Evolutionary conservation across 2,329 filamentous ascomycete genomes (phyloP).

Genomic region (Calonectria naviculata): DNA sequence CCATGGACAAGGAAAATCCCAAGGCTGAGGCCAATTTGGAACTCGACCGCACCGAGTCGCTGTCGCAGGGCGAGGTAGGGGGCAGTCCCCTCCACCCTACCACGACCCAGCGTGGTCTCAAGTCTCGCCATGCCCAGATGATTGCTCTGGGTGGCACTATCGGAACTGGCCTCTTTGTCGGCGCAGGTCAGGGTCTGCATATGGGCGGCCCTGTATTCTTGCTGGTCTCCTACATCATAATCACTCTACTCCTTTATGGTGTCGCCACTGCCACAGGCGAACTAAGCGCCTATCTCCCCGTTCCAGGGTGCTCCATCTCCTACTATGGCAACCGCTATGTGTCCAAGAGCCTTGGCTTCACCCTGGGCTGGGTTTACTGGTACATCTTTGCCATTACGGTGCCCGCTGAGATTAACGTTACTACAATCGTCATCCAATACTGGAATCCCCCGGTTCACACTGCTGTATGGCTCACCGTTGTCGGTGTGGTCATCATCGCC

Average conservation of each 20-base stretch:
- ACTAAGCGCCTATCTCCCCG: constrained; percentile 10
- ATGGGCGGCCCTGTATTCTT: constrained; percentile 14
- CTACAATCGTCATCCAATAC: constrained; percentile 59
- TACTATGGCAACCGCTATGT: constrained; percentile 22
- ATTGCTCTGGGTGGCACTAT: constrained; percentile 20
- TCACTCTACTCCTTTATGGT: constrained; percentile 12
- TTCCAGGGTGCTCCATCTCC: constrained; percentile 10
- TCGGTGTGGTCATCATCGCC: constrained; percentile 50
- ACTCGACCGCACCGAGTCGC: constrained; percentile 11
- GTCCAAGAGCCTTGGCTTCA: constrained; percentile 49
- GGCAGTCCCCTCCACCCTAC: background rate
- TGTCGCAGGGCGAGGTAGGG: constrained; percentile 13
- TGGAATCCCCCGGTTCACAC: constrained; percentile 47
- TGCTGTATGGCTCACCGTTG: constrained; percentile 48
- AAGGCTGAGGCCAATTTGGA: constrained; percentile 2
- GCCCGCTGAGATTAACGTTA: constrained; percentile 59
- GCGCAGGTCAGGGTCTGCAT: background rate
- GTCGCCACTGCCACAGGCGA: constrained; percentile 15
- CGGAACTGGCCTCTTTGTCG: constrained; percentile 11
- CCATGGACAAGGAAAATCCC: constrained; percentile 18
- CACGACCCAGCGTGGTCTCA: constrained; percentile 20
- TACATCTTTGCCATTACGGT: constrained; percentile 61
- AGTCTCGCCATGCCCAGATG: constrained; percentile 22
- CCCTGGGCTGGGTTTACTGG: constrained; percentile 64
- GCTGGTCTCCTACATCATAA: constrained; percentile 6